phyloP scores from a whole-genome alignment of 352 stramenopile genomes.

The Phytophthora parvispora region DNA sequence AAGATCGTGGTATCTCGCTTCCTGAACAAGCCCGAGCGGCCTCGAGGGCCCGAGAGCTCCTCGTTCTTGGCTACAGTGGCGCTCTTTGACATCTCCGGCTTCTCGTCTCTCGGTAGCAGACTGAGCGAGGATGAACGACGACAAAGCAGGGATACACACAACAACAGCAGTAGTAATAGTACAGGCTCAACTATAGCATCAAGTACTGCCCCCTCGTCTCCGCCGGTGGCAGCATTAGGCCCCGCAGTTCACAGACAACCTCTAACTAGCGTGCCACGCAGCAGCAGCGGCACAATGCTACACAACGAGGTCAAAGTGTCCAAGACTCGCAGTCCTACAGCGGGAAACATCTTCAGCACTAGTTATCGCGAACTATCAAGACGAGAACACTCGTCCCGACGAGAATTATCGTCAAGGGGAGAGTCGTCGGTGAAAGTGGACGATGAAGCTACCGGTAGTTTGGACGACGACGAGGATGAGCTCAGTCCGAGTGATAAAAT shows the following conservation, averaged over 20 bases:
- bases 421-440: constrained; percentile 10
- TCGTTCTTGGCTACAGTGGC: constrained; percentile 74
- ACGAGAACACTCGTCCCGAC: too few species aligned
- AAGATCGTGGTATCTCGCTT: constrained; percentile 80
- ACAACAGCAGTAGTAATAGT: background rate
- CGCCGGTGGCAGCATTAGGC: constrained; percentile 4
- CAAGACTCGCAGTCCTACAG: constrained; percentile 12
- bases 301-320: constrained; percentile 1
- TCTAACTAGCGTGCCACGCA: constrained; percentile 10
- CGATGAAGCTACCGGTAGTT: constrained; percentile 9
- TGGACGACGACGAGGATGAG: constrained; percentile 13
- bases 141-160: constrained; percentile 40
- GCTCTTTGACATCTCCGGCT: constrained; percentile 90
- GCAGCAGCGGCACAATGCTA: constrained; percentile 17
- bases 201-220: background rate
- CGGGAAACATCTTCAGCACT: constrained; percentile 1
- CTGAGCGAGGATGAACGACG: constrained; percentile 70
- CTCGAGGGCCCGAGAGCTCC: constrained; percentile 54
- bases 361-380: constrained; percentile 17
- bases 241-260: background rate
- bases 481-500: constrained; percentile 48
- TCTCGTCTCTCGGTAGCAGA: constrained; percentile 84
- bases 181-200: background rate
- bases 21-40: constrained; percentile 50
- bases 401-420: background rate